phyloP scores from a whole-genome alignment of 495 filamentous ascomycete species.

The Penicillium soppii region DNA sequence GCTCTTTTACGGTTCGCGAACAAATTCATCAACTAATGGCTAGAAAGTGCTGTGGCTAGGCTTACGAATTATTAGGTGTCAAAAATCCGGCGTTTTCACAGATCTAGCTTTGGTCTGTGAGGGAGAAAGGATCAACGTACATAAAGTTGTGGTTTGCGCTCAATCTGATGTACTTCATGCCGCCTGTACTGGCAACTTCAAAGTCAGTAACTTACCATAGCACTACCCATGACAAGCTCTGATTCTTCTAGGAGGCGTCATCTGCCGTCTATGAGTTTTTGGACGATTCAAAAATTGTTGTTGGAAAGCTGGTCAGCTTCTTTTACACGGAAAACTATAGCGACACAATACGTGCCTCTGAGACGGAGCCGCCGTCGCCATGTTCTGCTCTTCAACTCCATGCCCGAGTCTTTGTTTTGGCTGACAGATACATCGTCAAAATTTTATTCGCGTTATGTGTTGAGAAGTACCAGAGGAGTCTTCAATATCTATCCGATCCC shows the following conservation, averaged over 20 bases:
- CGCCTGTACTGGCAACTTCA: neutral
- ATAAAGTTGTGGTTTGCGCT: neutral
- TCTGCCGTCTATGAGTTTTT: neutral
- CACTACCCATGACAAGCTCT: neutral
- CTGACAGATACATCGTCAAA: neutral
- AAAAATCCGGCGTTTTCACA: neutral
- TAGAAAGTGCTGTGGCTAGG: no score
- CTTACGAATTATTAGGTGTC: neutral
- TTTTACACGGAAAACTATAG: neutral
- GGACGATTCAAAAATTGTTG: neutral
- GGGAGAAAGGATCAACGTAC: neutral
- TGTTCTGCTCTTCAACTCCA: neutral
- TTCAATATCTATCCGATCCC: neutral
- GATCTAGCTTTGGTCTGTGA: neutral
- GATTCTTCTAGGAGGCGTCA: neutral
- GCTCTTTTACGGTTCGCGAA: neutral
- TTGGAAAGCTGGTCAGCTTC: neutral
- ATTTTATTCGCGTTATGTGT: neutral
- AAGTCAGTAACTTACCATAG: neutral
- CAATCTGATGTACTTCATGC: neutral
- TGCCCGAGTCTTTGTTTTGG: neutral
- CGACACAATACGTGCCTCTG: neutral
- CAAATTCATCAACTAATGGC: neutral
- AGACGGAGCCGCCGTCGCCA: neutral
- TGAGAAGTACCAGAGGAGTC: neutral